Conservation (phyloP, 2,329 filamentous ascomycete genomes). For the Huntiella bhutanensis region DNA sequence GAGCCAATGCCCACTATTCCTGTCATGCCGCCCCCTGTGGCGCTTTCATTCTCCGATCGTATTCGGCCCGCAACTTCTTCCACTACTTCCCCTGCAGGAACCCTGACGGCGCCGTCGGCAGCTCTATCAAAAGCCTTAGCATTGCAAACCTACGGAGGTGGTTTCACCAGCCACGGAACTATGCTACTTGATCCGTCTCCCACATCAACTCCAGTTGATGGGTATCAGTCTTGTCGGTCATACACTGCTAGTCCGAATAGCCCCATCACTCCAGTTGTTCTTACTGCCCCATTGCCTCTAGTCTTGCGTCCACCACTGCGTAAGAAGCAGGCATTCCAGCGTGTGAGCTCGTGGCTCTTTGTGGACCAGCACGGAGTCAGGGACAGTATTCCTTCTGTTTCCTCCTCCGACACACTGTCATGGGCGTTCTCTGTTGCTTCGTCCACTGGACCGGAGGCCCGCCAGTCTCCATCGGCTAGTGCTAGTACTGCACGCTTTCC, state of each 20-base stretch:
- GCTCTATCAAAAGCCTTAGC: background rate
- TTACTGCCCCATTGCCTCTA: slow-evolving; percentile 38
- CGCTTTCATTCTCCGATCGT: slow-evolving; percentile 38
- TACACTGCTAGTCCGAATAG: slow-evolving; percentile 4
- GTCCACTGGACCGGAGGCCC: background rate
- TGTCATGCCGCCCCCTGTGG: slow-evolving; percentile 36
- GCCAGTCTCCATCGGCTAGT: background rate
- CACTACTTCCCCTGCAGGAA: slow-evolving; percentile 19
- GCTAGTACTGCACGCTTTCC: background rate
- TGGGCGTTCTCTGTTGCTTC: slow-evolving; percentile 1
- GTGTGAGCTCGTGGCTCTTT: slow-evolving; percentile 41
- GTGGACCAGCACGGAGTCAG: slow-evolving; percentile 18
- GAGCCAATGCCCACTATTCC: slow-evolving; percentile 37
- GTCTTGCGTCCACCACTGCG: slow-evolving; percentile 39
- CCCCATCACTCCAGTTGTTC: slow-evolving; percentile 15
- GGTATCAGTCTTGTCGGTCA: background rate
- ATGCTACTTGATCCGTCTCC: background rate
- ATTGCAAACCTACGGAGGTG: background rate
- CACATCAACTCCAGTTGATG: background rate
- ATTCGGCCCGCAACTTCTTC: slow-evolving; percentile 20
- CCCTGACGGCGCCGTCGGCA: slow-evolving; percentile 15
- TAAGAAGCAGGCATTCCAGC: slow-evolving; percentile 49
- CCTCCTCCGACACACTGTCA: background rate
- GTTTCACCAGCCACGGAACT: background rate
- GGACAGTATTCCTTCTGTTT: background rate